phyloP scores from a whole-genome alignment of 2,329 filamentous ascomycete genomes.

The Fusarium buharicum region DNA sequence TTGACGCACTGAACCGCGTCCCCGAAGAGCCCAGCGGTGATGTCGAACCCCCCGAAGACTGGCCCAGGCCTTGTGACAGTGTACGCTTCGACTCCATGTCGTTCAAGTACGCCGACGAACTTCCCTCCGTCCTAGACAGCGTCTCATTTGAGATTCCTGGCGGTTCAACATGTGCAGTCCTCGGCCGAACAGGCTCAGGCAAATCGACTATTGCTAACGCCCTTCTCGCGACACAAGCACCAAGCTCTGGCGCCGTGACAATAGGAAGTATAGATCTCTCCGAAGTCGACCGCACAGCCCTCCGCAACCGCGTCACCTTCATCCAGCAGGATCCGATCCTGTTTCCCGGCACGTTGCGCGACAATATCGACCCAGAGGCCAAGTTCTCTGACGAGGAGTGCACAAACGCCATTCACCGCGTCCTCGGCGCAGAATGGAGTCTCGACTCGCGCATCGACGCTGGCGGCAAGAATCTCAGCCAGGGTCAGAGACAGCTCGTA shows the following conservation, averaged over 20 bases:
- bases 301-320: conserved; percentile 68
- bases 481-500: conserved; percentile 71
- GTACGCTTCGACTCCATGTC: conserved; percentile 82
- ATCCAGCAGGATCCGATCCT: conserved; percentile 73
- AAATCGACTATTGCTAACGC: conserved; percentile 80
- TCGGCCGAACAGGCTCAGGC: conserved; percentile 86
- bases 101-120: conserved; percentile 80
- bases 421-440: conserved; percentile 63
- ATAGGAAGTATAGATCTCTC: conserved; percentile 66
- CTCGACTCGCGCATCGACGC: conserved; percentile 65
- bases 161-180: conserved; percentile 71
- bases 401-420: conserved; percentile 64
- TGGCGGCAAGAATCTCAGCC: conserved; percentile 70
- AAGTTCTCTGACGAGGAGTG: conserved; percentile 66
- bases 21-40: conserved; percentile 78
- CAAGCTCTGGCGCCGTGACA: conserved; percentile 60
- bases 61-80: conserved; percentile 78
- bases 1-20: conserved; percentile 82
- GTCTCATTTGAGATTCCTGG: conserved; percentile 78
- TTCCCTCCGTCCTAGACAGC: conserved; percentile 76
- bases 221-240: conserved; percentile 66
- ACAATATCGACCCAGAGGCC: conserved; percentile 75
- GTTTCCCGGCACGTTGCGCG: conserved; percentile 67
- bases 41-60: conserved; percentile 75
- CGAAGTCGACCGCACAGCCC: conserved; percentile 62